Conservation (phyloP, 2,329 filamentous ascomycete species). For the Trichoderma polysporum region DNA sequence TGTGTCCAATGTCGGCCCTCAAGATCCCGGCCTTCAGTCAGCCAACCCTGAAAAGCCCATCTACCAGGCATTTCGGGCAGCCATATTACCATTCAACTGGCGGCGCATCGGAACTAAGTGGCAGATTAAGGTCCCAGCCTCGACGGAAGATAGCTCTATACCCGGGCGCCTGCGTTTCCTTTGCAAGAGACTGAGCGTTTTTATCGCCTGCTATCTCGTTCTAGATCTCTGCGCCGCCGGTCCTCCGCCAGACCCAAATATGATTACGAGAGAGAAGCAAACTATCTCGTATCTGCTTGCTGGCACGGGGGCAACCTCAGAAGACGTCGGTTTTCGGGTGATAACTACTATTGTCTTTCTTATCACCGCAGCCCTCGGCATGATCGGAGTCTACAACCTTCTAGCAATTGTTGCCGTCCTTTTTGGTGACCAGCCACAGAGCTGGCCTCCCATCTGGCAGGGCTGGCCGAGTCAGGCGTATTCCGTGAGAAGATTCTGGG, state of each 20-base stretch:
- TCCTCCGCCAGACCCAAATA: neutral
- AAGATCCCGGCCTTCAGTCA: neutral
- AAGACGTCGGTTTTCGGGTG: neutral
- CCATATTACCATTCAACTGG: conserved; percentile 2
- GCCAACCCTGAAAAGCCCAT: neutral
- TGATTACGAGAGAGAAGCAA: neutral
- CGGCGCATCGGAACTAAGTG: conserved; percentile 5
- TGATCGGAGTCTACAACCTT: neutral
- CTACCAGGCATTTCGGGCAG: neutral
- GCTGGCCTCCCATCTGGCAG: neutral
- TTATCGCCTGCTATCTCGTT: neutral
- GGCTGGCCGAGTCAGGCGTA: neutral
- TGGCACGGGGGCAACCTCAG: neutral
- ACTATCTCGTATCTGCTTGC: neutral
- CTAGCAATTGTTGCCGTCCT: neutral
- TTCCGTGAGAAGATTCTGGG: neutral
- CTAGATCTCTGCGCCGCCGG: neutral
- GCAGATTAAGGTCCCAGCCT: neutral
- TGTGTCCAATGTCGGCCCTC: neutral
- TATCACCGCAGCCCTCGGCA: neutral
- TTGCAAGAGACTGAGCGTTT: neutral
- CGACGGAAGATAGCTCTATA: neutral
- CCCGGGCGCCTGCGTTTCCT: neutral
- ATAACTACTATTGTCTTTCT: neutral
- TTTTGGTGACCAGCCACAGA: neutral